Evolutionary conservation across 2,329 filamentous ascomycete genomes (phyloP).

Genomic region (Monilinia polystroma): DNA sequence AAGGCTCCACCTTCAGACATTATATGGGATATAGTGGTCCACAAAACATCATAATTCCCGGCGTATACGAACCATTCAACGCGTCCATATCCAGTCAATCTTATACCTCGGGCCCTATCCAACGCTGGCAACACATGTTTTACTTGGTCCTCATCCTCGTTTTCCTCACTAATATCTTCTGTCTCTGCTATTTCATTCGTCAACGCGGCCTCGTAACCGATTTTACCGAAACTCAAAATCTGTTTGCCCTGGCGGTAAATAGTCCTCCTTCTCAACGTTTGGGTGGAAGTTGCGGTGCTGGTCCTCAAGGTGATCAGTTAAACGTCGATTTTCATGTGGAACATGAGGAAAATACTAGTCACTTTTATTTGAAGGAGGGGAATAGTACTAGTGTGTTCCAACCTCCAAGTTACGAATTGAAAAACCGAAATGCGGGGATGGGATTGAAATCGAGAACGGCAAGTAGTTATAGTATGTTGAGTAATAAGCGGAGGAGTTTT

Average conservation of each 20-base stretch:
- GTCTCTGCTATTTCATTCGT: constrained; percentile 59
- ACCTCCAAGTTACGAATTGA: constrained; percentile 10
- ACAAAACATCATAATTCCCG: constrained; percentile 45
- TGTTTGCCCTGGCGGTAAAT: constrained; percentile 72
- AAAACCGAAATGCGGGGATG: constrained; percentile 24
- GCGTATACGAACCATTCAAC: constrained; percentile 57
- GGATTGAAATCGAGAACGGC: constrained; percentile 15
- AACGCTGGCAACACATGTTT: constrained; percentile 63
- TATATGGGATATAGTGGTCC: constrained; percentile 49
- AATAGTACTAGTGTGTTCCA: not conserved
- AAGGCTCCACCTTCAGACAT: constrained; percentile 60
- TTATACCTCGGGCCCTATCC: constrained; percentile 66
- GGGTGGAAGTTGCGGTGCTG: constrained; percentile 56
- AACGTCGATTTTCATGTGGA: constrained; percentile 46
- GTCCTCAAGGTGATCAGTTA: constrained; percentile 44
- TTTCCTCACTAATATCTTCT: constrained; percentile 65
- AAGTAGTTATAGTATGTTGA: constrained; percentile 32
- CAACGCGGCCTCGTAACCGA: constrained; percentile 66
- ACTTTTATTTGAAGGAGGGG: constrained; percentile 52
- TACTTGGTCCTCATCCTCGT: constrained; percentile 64
- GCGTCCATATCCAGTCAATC: constrained; percentile 63
- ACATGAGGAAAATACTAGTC: constrained; percentile 49
- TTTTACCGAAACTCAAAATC: constrained; percentile 74
- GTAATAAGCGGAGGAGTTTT: constrained; percentile 28
- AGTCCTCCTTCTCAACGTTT: constrained; percentile 52